A percentile compares a stretch with the other conserved stretches of the same genome.
Conservation (phyloP, 441 rosid genomes). For the Euphorbia schlechtendalii region DNA sequence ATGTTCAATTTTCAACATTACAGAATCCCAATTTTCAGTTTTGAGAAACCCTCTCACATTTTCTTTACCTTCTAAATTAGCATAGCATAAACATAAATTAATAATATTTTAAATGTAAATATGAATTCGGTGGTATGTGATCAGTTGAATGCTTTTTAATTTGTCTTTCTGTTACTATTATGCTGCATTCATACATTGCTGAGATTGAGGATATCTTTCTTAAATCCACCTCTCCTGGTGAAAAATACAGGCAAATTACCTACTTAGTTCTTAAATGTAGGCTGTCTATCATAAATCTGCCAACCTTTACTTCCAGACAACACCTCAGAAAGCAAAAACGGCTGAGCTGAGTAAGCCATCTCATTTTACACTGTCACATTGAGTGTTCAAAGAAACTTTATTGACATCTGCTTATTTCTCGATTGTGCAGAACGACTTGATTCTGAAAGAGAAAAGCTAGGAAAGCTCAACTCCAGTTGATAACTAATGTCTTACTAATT, state of each 20-base stretch:
- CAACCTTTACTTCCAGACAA: conserved; percentile 40
- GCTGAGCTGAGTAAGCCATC: conserved; percentile 42
- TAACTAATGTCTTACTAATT: neutral
- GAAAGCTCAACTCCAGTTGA: conserved; percentile 29
- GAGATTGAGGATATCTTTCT: neutral
- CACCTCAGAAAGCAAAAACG: conserved; percentile 32
- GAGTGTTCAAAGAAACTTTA: neutral
- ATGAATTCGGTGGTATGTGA: neutral
- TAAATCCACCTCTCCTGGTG: neutral
- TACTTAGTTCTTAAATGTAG: conserved; percentile 23
- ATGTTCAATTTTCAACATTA: too few species aligned
- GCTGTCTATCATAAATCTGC: conserved; percentile 45
- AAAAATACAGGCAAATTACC: neutral
- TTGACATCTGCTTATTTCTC: conserved; percentile 4
- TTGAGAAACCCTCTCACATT: too few species aligned
- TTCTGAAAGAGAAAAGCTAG: conserved; percentile 36
- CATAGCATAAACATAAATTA: too few species aligned
- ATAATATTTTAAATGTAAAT: too few species aligned
- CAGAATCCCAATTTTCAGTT: too few species aligned
- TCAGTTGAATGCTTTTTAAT: neutral
- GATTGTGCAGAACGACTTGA: conserved; percentile 42
- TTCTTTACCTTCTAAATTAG: too few species aligned
- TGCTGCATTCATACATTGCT: neutral
- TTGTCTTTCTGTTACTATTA: neutral
- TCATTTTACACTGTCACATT: neutral